Percentiles rank a stretch among this genome's conserved stretches.
Evolutionary conservation across 106 monocot species (phyloP).

Genomic region (Dendrobium nobile): DNA sequence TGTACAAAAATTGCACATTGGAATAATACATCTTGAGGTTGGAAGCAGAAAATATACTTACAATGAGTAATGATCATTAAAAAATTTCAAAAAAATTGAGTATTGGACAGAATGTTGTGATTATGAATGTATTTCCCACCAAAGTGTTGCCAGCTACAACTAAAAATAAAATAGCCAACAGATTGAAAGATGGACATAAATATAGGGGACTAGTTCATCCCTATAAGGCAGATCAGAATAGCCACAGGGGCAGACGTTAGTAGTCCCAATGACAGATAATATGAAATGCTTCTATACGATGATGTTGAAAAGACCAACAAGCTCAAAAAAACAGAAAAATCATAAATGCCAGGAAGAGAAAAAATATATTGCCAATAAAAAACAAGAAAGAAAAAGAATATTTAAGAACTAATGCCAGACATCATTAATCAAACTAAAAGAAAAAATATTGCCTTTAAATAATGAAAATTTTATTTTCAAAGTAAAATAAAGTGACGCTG

Average conservation of each 20-base stretch:
- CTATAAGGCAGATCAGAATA: slow-evolving; percentile 2
- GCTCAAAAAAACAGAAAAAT: not conserved
- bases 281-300: not conserved
- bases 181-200: slow-evolving; percentile 3
- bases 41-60: too few species aligned
- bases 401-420: not conserved
- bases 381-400: not conserved
- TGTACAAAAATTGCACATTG: too few species aligned
- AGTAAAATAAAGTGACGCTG: too few species aligned
- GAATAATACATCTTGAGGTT: too few species aligned
- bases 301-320: not conserved
- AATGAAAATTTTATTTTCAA: too few species aligned
- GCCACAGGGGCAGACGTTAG: slow-evolving; percentile 4
- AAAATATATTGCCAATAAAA: not conserved
- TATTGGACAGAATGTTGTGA: not conserved
- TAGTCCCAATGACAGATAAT: not conserved
- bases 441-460: too few species aligned
- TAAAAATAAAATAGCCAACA: slow-evolving; percentile 1
- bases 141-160: slow-evolving; percentile 2
- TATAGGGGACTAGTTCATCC: slow-evolving; percentile 7
- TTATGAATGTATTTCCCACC: not conserved
- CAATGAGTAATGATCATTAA: too few species aligned
- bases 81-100: too few species aligned
- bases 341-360: not conserved
- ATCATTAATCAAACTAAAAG: too few species aligned